phyloP scores from a whole-genome alignment of 2,329 filamentous ascomycete genomes.

The Ophiosphaerella narmari region DNA sequence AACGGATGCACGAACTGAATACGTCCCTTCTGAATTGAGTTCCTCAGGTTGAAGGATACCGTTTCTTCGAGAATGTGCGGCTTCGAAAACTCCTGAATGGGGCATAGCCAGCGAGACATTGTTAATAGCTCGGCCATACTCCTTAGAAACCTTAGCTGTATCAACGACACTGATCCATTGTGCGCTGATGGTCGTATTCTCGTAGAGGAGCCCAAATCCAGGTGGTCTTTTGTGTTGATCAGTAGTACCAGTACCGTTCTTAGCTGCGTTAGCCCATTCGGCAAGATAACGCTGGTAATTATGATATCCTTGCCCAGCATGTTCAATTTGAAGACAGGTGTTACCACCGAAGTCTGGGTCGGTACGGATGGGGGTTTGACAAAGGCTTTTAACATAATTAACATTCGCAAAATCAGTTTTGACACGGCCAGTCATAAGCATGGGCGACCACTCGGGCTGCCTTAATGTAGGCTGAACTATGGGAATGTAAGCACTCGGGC shows the following conservation, averaged over 20 bases:
- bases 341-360: constrained; percentile 51
- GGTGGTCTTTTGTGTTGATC: constrained; percentile 58
- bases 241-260: constrained; percentile 50
- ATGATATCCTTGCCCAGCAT: constrained; percentile 71
- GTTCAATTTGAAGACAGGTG: constrained; percentile 71
- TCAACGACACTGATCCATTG: constrained; percentile 70
- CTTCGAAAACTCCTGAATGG: constrained; percentile 69
- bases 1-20: constrained; percentile 69
- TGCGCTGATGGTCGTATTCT: constrained; percentile 72
- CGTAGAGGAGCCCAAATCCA: constrained; percentile 67
- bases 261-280: constrained; percentile 58
- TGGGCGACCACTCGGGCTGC: constrained; percentile 57
- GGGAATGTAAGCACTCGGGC: no score
- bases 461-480: constrained; percentile 71
- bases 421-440: constrained; percentile 61
- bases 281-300: constrained; percentile 68
- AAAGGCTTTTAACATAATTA: constrained; percentile 59
- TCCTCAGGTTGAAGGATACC: constrained; percentile 69
- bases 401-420: constrained; percentile 67
- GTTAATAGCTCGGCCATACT: constrained; percentile 66
- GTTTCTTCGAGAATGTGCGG: constrained; percentile 66
- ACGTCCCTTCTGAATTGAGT: constrained; percentile 68
- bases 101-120: constrained; percentile 80
- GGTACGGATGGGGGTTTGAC: constrained; percentile 63
- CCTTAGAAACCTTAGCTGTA: constrained; percentile 55